phyloP scores from a whole-genome alignment of 2,329 filamentous ascomycete species.

The Verruconis gallopava region DNA sequence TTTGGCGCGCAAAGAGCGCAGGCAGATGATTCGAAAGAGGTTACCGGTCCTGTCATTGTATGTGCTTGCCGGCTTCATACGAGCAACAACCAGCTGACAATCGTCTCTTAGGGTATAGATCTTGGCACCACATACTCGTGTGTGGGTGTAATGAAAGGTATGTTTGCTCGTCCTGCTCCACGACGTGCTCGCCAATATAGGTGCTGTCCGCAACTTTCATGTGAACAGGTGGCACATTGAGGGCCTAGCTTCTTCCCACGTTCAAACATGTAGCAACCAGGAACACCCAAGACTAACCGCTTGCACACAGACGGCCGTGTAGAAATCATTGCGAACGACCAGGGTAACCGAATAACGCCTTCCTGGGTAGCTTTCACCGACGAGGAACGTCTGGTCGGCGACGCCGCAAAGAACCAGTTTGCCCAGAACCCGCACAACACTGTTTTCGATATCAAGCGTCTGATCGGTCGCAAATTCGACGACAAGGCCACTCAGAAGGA shows the following conservation, averaged over 20 bases:
- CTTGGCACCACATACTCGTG: constrained; percentile 25
- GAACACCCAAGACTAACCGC: not conserved
- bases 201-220: not conserved
- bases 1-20: constrained; percentile 59
- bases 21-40: constrained; percentile 62
- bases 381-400: constrained; percentile 91
- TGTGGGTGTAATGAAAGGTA: constrained; percentile 29
- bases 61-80: constrained; percentile 36
- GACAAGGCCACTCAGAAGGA: constrained; percentile 76
- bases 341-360: constrained; percentile 20
- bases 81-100: too few relatives aligned
- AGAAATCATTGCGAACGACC: constrained; percentile 32
- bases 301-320: constrained; percentile 17
- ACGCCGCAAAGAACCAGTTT: constrained; percentile 48
- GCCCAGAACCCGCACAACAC: constrained; percentile 37
- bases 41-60: constrained; percentile 49
- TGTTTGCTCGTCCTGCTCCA: too few relatives aligned
- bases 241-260: not conserved
- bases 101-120: too few relatives aligned
- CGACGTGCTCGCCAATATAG: constrained; percentile 14
- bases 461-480: constrained; percentile 39
- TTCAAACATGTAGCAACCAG: not conserved
- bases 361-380: constrained; percentile 96
- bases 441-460: constrained; percentile 37
- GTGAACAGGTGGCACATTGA: not conserved